Base-by-base conservation (phyloP, 148 eudicot species). In the Linanthus parryae region DNA sequence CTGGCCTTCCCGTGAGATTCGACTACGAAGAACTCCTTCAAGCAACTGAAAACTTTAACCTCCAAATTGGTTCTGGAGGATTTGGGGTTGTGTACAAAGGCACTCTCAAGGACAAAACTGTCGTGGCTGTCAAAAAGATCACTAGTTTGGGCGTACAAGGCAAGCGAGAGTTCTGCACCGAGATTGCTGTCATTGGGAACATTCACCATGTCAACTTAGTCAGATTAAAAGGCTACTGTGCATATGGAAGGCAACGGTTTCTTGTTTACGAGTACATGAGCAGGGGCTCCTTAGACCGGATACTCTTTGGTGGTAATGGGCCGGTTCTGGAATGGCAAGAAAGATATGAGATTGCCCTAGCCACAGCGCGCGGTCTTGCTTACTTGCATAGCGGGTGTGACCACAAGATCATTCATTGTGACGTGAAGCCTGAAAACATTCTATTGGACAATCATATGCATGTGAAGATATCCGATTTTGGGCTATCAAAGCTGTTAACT, bases 201-300 rank as follows among this genome's bases (percentile, higher is more conserved):
- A 48, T 85, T 57, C 95, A 77, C 63, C 95, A 85, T 63, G 70
- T 77, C 28, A 82, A 85, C 57, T 52, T 85, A 56, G 89, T 85
- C 23, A 74, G 66, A 54, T 52, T 82, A 22, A 82, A 66, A 64
- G 95, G 95, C 26, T 82, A 58, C 52, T 88, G 94, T 50, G 80
- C 84, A 48, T 77, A 84, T 55, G 80, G 77, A 14, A 68, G 73
- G 21, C 73, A 84, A 42, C 58, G 89, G 22, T 58, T 88, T 3
- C 65, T 84, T 66, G 90, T 88, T 35, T 88, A 76, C 20, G 89
- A 81, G 76, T 85, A 76, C 57, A 85, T 85, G 89, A 79, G 73
- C 58, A 78, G 77, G 8, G 79, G 95, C 5, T 85, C 95, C 36
- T 68, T 85, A 57, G 95, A 85, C 20, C 62, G 59, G 2, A 63